Evolutionary conservation across 139 green algal genomes (phyloP).

Genomic region (Micromonas pusilla): DNA sequence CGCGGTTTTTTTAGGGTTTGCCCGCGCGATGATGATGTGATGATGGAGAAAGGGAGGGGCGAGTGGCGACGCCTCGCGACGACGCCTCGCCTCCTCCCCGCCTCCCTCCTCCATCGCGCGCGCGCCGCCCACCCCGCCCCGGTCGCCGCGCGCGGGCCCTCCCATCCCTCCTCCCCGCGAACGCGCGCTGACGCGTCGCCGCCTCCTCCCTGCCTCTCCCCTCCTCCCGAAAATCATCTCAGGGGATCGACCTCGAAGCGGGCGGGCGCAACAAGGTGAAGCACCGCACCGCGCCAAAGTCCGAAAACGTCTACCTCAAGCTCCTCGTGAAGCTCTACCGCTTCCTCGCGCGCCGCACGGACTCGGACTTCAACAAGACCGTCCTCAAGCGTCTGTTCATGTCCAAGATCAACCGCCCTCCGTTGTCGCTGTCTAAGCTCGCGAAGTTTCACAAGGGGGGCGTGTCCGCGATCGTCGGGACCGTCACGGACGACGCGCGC

Average conservation of each 20-base stretch:
- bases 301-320: conserved; percentile 97
- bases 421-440: conserved; percentile 90
- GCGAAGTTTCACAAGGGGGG: conserved; percentile 83
- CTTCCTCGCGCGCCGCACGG: conserved; percentile 90
- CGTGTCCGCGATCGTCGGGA: conserved; percentile 87
- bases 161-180: too few species aligned
- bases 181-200: neutral
- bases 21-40: too few species aligned
- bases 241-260: conserved; percentile 96
- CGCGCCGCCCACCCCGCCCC: neutral
- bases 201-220: neutral
- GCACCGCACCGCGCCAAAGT: conserved; percentile 82
- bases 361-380: conserved; percentile 95
- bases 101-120: too few species aligned
- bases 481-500: conserved; percentile 90
- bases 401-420: conserved; percentile 88
- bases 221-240: conserved; percentile 16
- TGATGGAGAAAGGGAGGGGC: too few species aligned
- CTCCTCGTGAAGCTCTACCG: conserved; percentile 99
- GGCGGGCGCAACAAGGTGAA: conserved; percentile 92
- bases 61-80: too few species aligned
- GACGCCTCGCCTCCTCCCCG: too few species aligned
- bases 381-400: conserved; percentile 94
- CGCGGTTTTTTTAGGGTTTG: too few species aligned
- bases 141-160: neutral